These are phyloP conservation scores for Setaria italica DNA, from an alignment of 202 grass and related monocot species.

Conservation along the genomic window DNA sequence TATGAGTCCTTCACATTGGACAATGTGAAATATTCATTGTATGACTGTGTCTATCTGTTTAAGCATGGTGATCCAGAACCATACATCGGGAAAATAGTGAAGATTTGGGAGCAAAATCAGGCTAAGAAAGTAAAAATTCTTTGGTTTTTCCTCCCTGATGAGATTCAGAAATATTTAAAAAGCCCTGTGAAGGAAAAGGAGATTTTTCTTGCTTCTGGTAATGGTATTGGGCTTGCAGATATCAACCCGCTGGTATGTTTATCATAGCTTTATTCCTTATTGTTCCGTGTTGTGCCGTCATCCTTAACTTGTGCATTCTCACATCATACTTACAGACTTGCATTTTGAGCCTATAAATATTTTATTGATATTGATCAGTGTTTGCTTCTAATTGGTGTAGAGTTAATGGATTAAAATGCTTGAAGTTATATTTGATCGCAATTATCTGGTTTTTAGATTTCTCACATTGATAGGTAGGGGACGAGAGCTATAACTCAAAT, in stretches of 20 bases:
- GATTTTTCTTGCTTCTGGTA: constrained; percentile 85
- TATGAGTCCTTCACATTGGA: constrained; percentile 80
- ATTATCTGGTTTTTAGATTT: constrained; percentile 7
- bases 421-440: neutral
- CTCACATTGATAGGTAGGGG: neutral
- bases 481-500: constrained; percentile 9
- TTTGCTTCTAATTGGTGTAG: neutral
- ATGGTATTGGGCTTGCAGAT: constrained; percentile 61
- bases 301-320: constrained; percentile 28
- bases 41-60: constrained; percentile 84
- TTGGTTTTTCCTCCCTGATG: constrained; percentile 80
- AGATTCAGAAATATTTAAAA: constrained; percentile 66
- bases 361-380: neutral
- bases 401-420: constrained; percentile 15
- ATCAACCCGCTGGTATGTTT: constrained; percentile 81
- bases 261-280: constrained; percentile 28
- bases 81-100: constrained; percentile 86
- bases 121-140: constrained; percentile 82
- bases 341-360: constrained; percentile 32
- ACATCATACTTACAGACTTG: constrained; percentile 25
- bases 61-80: constrained; percentile 56
- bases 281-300: neutral
- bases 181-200: constrained; percentile 63
- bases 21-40: constrained; percentile 75
- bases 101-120: constrained; percentile 67